Evolutionary conservation across 768 basidiomycete species (phyloP), one percentile per base, ranked within the genome.

Genomic region (Boletus pseudo-olivaceus): DNA sequence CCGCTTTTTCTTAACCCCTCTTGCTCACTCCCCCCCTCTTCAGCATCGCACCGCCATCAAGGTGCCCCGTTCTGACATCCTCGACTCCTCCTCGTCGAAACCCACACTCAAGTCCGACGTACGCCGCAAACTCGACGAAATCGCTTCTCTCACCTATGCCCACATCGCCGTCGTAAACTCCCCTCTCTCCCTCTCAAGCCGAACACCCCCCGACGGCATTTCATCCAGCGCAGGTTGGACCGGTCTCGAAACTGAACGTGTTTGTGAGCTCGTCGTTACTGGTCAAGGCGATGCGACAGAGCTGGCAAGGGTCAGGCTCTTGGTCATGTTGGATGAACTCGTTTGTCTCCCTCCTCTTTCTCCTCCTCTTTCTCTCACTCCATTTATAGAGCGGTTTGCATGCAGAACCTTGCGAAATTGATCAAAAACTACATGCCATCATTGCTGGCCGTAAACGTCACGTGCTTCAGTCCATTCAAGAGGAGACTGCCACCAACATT

Each of bases 401-500:
- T 65, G 82, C 92, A 10, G 96, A 98, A 68, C 72, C 83, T 30
- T 89, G 90, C 72, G 95, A 98, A 72, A 90, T 99, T 60, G 96
- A 98, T 69, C 90, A 91, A 72, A 95, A 96, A 67, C 74, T 98
- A 2, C 95, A 97, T 69, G 82, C 87, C 38, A 93, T 97, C 68
- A 80, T 97, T 57, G 90, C 93, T 19, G 92, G 91, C 37, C 84
- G 92, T 54, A 96, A 96, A 72, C 88, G 95, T 44, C 78, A 79
- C 55, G 80, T 87, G 32, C 76, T 99, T 34, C 96, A 98, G 70
- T 79, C 87, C 8, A 96, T 99, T 47, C 93, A 96, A 67, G 93
- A 98, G 72, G 94, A 98, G 71, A 98, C 96, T 0, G 95, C 88
- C 0, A 98, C 96, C 49, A 98, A 98, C 65, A 92, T 98, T 57